A percentile compares a stretch with the other conserved stretches of the same genome.
These are phyloP conservation scores for Esteya vermicola DNA, from an alignment of 2,329 filamentous ascomycete species.

Conservation along the genomic window DNA sequence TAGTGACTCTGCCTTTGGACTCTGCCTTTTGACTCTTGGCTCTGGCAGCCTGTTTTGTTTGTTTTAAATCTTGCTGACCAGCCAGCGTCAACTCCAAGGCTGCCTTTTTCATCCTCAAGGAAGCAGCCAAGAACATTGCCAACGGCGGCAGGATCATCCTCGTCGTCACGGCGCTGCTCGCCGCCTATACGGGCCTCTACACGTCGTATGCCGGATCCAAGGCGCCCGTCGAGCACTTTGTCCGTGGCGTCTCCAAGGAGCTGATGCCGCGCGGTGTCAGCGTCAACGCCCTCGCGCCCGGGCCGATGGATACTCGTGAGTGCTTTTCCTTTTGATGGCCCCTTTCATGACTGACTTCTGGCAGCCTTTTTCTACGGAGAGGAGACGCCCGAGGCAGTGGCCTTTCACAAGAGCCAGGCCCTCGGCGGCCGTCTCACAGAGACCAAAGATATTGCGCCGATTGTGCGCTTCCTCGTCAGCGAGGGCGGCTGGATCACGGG, in stretches of 20 bases:
- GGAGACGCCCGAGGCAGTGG: slow-evolving; percentile 26
- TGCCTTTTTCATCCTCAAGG: slow-evolving; percentile 29
- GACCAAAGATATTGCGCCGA: slow-evolving; percentile 28
- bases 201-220: slow-evolving; percentile 30
- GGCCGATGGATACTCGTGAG: slow-evolving; percentile 26
- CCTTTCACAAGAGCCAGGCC: slow-evolving; percentile 27
- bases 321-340: slow-evolving; percentile 1
- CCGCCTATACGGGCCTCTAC: slow-evolving; percentile 29
- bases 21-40: not conserved
- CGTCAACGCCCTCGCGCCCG: slow-evolving; percentile 22
- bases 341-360: not conserved
- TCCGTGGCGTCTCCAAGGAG: slow-evolving; percentile 20
- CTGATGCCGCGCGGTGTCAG: slow-evolving; percentile 17
- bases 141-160: slow-evolving; percentile 33
- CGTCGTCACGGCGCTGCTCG: slow-evolving; percentile 28
- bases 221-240: slow-evolving; percentile 24
- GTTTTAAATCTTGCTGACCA: not conserved
- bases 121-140: slow-evolving; percentile 23
- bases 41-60: not conserved
- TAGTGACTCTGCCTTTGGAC: too few relatives aligned
- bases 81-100: slow-evolving; percentile 28
- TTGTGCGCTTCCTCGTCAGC: slow-evolving; percentile 27
- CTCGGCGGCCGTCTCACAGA: slow-evolving; percentile 26
- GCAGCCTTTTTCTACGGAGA: slow-evolving; percentile 29
- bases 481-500: too few relatives aligned